These are phyloP conservation scores for Trypanosoma brucei DNA, from an alignment of 208 protist genomes.

Conservation along the genomic window DNA sequence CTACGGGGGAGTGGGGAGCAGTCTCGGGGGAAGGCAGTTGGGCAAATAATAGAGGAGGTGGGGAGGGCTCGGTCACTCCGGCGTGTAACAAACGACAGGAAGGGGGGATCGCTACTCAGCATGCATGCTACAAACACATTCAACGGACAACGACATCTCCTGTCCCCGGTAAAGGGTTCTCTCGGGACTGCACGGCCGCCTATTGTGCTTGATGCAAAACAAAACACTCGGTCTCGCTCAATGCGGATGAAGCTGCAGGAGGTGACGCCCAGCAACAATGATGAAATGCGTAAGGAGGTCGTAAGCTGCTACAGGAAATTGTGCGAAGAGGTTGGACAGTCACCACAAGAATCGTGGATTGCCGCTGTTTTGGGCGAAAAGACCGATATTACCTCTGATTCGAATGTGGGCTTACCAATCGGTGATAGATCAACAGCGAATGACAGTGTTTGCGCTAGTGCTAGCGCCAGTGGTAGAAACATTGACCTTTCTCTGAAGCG, in stretches of 20 bases:
- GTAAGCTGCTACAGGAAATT: conserved; percentile 40
- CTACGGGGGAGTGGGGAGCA: conserved; percentile 7
- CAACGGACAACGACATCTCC: conserved; percentile 5
- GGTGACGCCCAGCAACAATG: neutral
- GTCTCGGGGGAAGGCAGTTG: neutral
- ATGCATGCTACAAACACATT: neutral
- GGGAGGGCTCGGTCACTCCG: neutral
- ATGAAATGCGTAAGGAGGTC: conserved; percentile 25
- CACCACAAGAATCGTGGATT: conserved; percentile 62
- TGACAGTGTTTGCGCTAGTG: neutral
- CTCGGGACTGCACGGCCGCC: conserved; percentile 7
- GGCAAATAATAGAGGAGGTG: neutral
- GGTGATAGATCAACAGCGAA: neutral
- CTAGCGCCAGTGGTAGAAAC: neutral
- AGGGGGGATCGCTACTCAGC: neutral
- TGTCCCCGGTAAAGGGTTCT: neutral
- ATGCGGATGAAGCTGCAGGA: conserved; percentile 1
- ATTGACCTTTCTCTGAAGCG: neutral
- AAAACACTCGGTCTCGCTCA: neutral
- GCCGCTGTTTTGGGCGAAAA: conserved; percentile 8
- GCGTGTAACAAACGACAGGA: neutral
- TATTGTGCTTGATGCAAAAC: conserved; percentile 25
- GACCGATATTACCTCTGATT: neutral
- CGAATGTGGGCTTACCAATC: neutral
- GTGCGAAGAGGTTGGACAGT: conserved; percentile 50